Evolutionary conservation across 495 filamentous ascomycete genomes (phyloP).

Genomic region (Neurospora sp.): DNA sequence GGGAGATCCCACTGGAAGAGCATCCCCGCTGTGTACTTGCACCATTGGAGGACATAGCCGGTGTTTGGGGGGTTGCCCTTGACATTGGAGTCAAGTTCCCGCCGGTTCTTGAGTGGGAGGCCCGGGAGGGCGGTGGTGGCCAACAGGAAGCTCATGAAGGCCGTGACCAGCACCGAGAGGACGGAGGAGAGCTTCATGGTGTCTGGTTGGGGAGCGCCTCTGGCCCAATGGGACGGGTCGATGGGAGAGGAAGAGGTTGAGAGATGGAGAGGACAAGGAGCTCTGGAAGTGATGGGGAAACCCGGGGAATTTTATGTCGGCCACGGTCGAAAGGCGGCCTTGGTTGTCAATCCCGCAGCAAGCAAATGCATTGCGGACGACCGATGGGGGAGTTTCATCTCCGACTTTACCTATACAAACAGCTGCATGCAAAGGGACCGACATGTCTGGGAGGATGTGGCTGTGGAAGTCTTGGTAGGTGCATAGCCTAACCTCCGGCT

Average conservation of each 20-base stretch:
- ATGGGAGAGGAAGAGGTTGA: not conserved
- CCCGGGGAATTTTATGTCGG: not conserved
- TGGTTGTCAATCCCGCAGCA: not conserved
- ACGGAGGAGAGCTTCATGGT: not conserved
- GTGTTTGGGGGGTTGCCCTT: not conserved
- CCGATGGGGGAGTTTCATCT: not conserved
- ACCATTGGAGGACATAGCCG: not conserved
- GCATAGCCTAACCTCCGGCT: not conserved
- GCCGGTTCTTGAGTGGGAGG: not conserved
- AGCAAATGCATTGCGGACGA: not conserved
- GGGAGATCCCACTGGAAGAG: not conserved
- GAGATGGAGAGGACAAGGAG: not conserved
- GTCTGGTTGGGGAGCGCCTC: not conserved
- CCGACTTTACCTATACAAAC: not conserved
- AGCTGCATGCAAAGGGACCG: not conserved
- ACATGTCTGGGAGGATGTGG: not conserved
- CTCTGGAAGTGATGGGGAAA: not conserved
- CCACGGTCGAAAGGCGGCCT: not conserved
- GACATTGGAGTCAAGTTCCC: not conserved
- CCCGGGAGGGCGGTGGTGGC: not conserved
- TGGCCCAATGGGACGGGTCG: not conserved
- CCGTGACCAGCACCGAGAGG: not conserved
- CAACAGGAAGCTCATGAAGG: not conserved
- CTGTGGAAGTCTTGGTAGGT: not conserved
- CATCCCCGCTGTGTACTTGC: not conserved